Evolutionary conservation across 1,139 yeast species (phyloP).

Genomic region (Nakaseomyces nivariensis): DNA sequence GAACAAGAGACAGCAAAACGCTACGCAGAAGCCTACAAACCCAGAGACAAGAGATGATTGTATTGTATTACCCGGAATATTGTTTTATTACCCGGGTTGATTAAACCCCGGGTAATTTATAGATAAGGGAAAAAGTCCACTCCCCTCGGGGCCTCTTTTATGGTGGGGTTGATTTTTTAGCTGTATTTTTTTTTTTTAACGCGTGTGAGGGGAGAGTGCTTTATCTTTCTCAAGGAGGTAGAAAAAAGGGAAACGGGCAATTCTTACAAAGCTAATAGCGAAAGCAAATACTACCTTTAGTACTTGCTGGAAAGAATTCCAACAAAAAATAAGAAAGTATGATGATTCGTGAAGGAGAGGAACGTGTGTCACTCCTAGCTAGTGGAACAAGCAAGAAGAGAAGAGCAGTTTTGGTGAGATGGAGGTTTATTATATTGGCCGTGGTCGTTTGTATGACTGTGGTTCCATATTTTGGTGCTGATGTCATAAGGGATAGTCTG

Average conservation of each 20-base stretch:
- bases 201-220: no score
- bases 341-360: conserved; percentile 4
- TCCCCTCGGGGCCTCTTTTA: no score
- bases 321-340: neutral
- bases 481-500: neutral
- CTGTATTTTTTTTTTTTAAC: no score
- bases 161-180: no score
- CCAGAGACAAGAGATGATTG: neutral
- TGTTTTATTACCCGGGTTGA: no score
- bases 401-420: neutral
- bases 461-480: neutral
- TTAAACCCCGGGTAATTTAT: no score
- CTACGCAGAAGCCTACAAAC: conserved; percentile 6
- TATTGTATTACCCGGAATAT: neutral
- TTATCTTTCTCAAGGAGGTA: no score
- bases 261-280: no score
- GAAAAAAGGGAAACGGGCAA: no score
- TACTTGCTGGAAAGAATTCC: neutral
- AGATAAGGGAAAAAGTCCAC: no score
- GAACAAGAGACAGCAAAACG: conserved; percentile 4
- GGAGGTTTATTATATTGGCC: neutral
- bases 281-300: no score
- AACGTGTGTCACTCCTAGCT: neutral
- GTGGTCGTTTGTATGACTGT: neutral
- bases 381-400: neutral